A percentile compares a stretch with the other conserved stretches of the same genome.
These are phyloP conservation scores for Colletotrichum theobromicola DNA, from an alignment of 2,329 filamentous ascomycete genomes.

Conservation along the genomic window DNA sequence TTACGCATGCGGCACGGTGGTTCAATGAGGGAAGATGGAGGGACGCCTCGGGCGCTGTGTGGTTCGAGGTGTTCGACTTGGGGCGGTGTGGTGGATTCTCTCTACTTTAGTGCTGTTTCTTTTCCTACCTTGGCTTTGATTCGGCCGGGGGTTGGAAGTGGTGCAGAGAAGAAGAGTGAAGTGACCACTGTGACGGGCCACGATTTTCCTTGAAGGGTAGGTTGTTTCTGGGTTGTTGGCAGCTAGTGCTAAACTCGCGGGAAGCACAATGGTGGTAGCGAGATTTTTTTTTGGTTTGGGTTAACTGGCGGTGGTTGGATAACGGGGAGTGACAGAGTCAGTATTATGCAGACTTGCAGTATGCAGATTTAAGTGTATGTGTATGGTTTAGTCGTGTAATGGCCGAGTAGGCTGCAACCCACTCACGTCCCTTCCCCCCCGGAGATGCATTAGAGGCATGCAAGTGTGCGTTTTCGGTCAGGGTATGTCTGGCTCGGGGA, in stretches of 20 bases:
- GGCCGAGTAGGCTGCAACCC: neutral
- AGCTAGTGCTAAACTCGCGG: neutral
- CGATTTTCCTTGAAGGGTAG: neutral
- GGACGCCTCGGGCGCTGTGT: constrained; percentile 11
- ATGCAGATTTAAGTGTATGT: neutral
- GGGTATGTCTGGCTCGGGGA: neutral
- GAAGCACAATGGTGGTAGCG: neutral
- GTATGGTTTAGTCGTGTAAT: neutral
- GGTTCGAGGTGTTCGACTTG: neutral
- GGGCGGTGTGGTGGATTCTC: neutral
- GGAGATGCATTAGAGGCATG: neutral
- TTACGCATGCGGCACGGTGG: neutral
- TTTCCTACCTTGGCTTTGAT: neutral
- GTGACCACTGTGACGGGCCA: neutral
- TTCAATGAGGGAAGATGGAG: neutral
- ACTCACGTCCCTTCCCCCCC: neutral
- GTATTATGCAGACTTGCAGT: neutral
- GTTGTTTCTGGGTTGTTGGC: neutral
- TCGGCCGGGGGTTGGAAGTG: too few species aligned
- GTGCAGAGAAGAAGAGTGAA: neutral
- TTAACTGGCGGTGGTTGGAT: neutral
- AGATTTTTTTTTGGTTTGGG: neutral
- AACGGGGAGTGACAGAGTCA: neutral
- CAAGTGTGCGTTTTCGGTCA: constrained; percentile 14
- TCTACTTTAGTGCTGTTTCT: neutral